phyloP scores from a whole-genome alignment of 306 rosid genomes.

The Oxytropis ochrocephala region DNA sequence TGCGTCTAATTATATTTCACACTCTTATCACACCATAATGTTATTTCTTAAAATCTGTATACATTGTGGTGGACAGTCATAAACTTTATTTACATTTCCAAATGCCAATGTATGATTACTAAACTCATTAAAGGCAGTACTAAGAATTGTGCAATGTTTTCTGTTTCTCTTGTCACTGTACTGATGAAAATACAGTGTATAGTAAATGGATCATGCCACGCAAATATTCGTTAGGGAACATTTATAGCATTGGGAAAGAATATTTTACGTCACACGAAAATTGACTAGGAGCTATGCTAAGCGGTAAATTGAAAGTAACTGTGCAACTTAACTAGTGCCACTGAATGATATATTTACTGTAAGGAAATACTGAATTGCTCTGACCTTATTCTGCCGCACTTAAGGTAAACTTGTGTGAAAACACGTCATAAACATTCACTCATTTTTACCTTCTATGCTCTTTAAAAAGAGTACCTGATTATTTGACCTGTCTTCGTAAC shows the following conservation, averaged over 20 bases:
- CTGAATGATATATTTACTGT: not conserved
- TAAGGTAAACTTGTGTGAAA: not conserved
- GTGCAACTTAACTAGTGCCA: not conserved
- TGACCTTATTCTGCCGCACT: not conserved
- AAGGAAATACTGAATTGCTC: too few relatives aligned
- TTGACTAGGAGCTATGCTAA: not conserved
- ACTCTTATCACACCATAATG: not conserved
- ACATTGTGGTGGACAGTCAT: not conserved
- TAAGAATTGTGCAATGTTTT: not conserved
- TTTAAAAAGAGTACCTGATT: not conserved
- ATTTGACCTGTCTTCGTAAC: not conserved
- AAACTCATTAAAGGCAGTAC: not conserved
- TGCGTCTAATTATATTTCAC: not conserved
- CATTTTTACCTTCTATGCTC: not conserved
- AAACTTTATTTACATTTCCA: not conserved
- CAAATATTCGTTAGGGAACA: not conserved
- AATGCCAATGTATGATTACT: not conserved
- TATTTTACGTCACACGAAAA: not conserved
- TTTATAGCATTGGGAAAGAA: not conserved
- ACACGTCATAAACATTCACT: not conserved
- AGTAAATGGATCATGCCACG: not conserved
- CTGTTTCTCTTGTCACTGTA: not conserved
- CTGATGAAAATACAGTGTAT: not conserved
- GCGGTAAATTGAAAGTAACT: not conserved
- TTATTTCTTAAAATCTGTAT: not conserved